phyloP scores from a whole-genome alignment of 1,284 basidiomycete species.

The Coriolopsis trogii region DNA sequence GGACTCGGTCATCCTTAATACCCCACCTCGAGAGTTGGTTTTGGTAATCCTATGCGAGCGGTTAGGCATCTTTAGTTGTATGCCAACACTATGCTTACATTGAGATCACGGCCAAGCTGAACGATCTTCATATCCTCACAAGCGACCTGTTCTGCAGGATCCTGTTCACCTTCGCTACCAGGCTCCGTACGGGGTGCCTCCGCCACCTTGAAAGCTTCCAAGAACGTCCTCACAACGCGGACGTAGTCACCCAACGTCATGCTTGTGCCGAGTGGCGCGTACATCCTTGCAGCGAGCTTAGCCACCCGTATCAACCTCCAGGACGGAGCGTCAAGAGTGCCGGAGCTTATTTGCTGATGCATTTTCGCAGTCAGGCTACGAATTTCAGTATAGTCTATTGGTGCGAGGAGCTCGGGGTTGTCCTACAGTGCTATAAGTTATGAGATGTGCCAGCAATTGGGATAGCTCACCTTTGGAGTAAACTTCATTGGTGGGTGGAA shows the following conservation, averaged over 20 bases:
- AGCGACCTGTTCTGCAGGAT: slow-evolving; percentile 23
- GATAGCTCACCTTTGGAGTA: slow-evolving; percentile 52
- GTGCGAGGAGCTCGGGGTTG: slow-evolving; percentile 71
- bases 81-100: slow-evolving; percentile 42
- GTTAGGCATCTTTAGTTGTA: neutral
- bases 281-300: slow-evolving; percentile 77
- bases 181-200: slow-evolving; percentile 25
- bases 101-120: slow-evolving; percentile 58
- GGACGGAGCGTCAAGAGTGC: slow-evolving; percentile 80
- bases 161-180: slow-evolving; percentile 31
- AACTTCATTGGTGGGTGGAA: slow-evolving; percentile 78
- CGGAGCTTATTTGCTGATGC: slow-evolving; percentile 69
- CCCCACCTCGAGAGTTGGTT: slow-evolving; percentile 63
- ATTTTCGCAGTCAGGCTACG: slow-evolving; percentile 64
- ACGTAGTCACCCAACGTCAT: slow-evolving; percentile 85
- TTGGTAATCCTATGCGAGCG: slow-evolving; percentile 63
- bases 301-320: slow-evolving; percentile 78
- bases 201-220: slow-evolving; percentile 71
- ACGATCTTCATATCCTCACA: slow-evolving; percentile 39
- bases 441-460: slow-evolving; percentile 4
- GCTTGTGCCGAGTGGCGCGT: slow-evolving; percentile 79
- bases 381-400: slow-evolving; percentile 63
- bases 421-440: slow-evolving; percentile 40
- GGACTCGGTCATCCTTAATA: slow-evolving; percentile 83
- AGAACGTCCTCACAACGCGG: slow-evolving; percentile 70